A percentile compares a stretch with the other conserved stretches of the same genome.
Evolutionary conservation across 352 stramenopile genomes (phyloP).

Genomic region (Globisporangium cystogenes): DNA sequence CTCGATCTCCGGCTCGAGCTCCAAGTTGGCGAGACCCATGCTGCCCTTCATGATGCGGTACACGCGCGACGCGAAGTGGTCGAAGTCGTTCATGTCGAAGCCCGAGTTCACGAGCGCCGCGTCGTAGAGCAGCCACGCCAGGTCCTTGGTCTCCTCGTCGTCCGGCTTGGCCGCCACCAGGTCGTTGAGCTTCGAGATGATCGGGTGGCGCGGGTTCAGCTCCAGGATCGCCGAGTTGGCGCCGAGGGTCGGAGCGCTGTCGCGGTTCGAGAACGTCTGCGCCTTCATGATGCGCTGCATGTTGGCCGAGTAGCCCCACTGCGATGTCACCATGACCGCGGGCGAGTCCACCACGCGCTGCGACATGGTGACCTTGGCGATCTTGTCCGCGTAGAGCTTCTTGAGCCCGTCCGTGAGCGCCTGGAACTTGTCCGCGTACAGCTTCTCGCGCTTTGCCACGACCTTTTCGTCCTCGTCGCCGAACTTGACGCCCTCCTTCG

Average conservation of each 20-base stretch:
- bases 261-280: conserved; percentile 93
- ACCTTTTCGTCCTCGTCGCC: conserved; percentile 97
- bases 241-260: conserved; percentile 19
- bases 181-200: conserved; percentile 95
- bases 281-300: conserved; percentile 99
- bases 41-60: conserved; percentile 92
- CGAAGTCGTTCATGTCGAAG: conserved; percentile 93
- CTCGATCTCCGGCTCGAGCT: conserved; percentile 95
- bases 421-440: conserved; percentile 97
- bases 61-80: conserved; percentile 92
- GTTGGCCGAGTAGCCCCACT: conserved; percentile 98
- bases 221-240: conserved; percentile 93
- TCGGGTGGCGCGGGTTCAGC: conserved; percentile 98
- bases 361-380: conserved; percentile 95
- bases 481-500: conserved; percentile 98
- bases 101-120: conserved; percentile 96
- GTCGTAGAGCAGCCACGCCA: conserved; percentile 97
- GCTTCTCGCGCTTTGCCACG: conserved; percentile 91
- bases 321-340: conserved; percentile 94
- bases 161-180: conserved; percentile 58
- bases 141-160: conserved; percentile 87
- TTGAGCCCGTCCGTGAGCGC: conserved; percentile 95
- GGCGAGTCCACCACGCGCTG: conserved; percentile 92
- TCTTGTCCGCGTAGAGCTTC: conserved; percentile 93
- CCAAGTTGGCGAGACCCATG: conserved; percentile 89